Base-by-base conservation (phyloP, 805 yeast genomes). In the Wickerhamia fluorescens region DNA sequence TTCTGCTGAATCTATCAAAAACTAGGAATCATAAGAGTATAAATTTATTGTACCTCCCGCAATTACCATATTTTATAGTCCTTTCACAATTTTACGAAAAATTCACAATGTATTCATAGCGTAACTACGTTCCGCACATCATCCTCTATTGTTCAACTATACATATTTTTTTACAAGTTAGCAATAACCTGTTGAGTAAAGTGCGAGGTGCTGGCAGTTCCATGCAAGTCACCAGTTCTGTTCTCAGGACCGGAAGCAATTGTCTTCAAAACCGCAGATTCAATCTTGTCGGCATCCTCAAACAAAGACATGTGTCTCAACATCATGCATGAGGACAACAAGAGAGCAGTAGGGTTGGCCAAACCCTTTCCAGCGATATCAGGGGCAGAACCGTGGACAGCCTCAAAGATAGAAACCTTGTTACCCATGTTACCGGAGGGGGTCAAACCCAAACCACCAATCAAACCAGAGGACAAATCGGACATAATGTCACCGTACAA, bases 381-480 rank as follows among this genome's bases (percentile, higher is more conserved):
- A 49, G 98, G 98, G 41, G 98, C 98, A 35, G 97, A 88, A 61
- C 98, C 98, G 64, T 92, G 98, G 54, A 92, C 98, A 42, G 98
- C 98, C 76, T 92, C 98, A 61, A 92, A 92, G 58, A 92, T 89
- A 33, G 96, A 86, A 41, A 89, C 95, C 60, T 84, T 80, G 73
- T 86, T 85, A 71, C 98, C 98, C 88, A 92, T 92, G 78, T 92
- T 92, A 61, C 96, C 98, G 37, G 96, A 86, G 45, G 98, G 98
- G 38, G 98, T 92, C 61, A 92, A 77, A 67, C 98, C 98, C 54
- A 89, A 76, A 57, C 98, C 97, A 60, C 98, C 98, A 45, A 94
- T 94, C 54, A 92, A 73, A 67, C 98, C 98, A 35, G 96, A 84
- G 47, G 95, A 86, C 62, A 92, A 72, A 65, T 92, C 98, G 42